phyloP scores from a whole-genome alignment of 208 protist genomes.

The Leishmania aethiopica region DNA sequence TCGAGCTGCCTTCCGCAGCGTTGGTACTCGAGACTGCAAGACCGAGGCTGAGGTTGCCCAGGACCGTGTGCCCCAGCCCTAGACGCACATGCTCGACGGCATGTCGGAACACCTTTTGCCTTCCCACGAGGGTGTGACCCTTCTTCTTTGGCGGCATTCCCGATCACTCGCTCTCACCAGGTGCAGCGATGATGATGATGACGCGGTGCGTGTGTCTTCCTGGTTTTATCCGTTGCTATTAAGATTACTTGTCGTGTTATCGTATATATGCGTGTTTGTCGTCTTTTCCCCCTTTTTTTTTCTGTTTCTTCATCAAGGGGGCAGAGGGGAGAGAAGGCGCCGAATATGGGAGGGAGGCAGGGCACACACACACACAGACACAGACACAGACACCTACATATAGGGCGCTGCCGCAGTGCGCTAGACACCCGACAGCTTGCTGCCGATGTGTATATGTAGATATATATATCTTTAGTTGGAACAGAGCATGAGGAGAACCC shows the following conservation, averaged over 20 bases:
- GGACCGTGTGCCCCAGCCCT: constrained; percentile 79
- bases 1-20: constrained; percentile 13
- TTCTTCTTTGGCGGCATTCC: constrained; percentile 82
- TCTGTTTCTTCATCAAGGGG: not conserved
- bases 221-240: not conserved
- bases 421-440: not conserved
- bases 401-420: not conserved
- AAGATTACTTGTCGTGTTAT: not conserved
- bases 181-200: not conserved
- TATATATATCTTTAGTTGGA: too few relatives aligned
- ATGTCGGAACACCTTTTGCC: constrained; percentile 85
- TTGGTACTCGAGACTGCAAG: constrained; percentile 39
- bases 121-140: constrained; percentile 63
- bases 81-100: constrained; percentile 91
- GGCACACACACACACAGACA: not conserved
- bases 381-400: not conserved
- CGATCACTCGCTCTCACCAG: not conserved
- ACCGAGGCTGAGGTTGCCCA: constrained; percentile 77
- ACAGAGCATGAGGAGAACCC: not conserved
- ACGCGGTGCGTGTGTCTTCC: not conserved
- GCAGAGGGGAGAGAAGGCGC: not conserved
- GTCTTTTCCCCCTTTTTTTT: not conserved
- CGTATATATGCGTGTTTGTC: not conserved
- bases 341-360: too few relatives aligned
- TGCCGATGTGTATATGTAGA: not conserved